A percentile compares a stretch with the other conserved stretches of the same genome.
Evolutionary conservation across 202 grass and related monocot species (phyloP).

Genomic region (Panicum virgatum): DNA sequence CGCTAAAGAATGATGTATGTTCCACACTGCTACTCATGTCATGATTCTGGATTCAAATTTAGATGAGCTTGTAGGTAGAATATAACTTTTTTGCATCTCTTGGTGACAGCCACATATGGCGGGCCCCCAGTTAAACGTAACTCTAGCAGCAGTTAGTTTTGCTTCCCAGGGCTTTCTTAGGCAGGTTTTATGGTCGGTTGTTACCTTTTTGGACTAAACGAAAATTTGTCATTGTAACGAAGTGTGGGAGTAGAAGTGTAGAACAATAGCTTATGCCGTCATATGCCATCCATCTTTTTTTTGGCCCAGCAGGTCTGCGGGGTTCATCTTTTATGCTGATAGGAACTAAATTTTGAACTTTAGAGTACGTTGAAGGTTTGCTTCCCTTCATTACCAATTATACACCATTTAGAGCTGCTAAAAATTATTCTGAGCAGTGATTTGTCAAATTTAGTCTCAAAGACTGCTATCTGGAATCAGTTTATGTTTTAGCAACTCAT

Average conservation of each 20-base stretch:
- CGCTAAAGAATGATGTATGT: slow-evolving; percentile 89
- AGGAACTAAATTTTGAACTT: not conserved
- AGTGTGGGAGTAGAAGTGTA: not conserved
- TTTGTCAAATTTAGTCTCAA: not conserved
- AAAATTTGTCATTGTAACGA: not conserved
- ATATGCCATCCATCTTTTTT: not conserved
- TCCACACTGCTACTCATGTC: slow-evolving; percentile 19
- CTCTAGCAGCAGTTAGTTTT: not conserved
- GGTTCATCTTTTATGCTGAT: not conserved
- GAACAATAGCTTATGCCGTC: not conserved
- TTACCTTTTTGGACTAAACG: not conserved
- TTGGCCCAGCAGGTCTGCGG: not conserved
- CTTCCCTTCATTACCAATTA: not conserved
- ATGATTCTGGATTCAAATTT: not conserved
- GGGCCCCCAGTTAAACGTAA: not conserved
- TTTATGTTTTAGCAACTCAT: not conserved
- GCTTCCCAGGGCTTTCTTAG: not conserved
- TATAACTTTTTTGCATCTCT: not conserved
- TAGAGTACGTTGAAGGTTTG: not conserved
- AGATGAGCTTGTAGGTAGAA: not conserved
- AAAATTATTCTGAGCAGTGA: not conserved
- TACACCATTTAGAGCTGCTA: not conserved
- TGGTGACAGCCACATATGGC: not conserved
- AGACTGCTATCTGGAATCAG: not conserved
- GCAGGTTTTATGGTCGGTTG: too few relatives aligned